Evolutionary conservation across 345 rosid species (phyloP), one percentile per base, ranked within the genome.

Genomic region (Syzygium jambos): DNA sequence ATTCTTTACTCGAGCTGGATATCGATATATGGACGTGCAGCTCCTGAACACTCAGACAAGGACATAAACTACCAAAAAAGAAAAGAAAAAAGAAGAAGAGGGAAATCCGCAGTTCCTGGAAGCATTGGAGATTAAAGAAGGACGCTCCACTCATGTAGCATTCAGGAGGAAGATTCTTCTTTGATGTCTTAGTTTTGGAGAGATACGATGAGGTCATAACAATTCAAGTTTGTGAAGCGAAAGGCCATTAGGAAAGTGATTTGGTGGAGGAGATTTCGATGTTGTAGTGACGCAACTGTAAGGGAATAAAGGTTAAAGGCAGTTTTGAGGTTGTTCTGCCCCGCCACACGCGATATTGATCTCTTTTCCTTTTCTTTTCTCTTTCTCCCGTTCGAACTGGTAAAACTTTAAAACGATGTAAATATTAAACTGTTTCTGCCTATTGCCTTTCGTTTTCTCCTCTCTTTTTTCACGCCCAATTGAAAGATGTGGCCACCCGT

Each of bases 311-410:
- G 84, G 78, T 86, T 46, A 78, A 85, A 68, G 46, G 46, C 51
- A 46, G 63, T 30, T 86, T 57, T 87, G 85, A 89, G 91, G 92
- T 87, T 86, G 53, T 57, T 65, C 51, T 83, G 53, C 90, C 92
- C 93, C 90, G 91, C 91, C 92, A 87, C 87, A 91, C 89, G 91
- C 88, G 5, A 84, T 85, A 68, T 63, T 56, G 78, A 9, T 61
- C 29, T 17, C 21, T 17, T n/a, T 46, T 55, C 10, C 25, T 27
- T 49, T 25, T 52, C 14, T 23, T 56, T 21, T 78, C 34, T 46
- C 52, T 51, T 11, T 73, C 80, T 73, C 49, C 80, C 29, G 30
- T 57, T 11, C 65, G 13, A 2, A 61, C 19, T n/a, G 12, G n/a
- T n/a, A n/a, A n/a, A 61, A 61, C 59, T n/a, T 51, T 52, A 23